Evolutionary conservation across 164 flowering plant species (phyloP), one percentile per base, ranked within the genome.

Genomic region (Magnolia changhungtana): DNA sequence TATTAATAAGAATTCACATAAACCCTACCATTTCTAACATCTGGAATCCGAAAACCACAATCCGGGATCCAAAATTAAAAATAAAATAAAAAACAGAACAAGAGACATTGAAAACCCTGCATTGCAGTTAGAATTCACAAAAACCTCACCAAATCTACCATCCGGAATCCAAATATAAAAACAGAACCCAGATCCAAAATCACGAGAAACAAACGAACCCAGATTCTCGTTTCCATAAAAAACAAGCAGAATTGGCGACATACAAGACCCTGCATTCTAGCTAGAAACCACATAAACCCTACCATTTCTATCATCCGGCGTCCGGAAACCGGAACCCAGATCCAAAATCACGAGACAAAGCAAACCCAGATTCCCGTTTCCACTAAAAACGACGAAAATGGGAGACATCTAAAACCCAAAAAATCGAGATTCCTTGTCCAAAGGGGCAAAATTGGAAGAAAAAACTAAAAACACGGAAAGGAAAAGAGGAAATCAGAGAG

Each of bases 311-410:
- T n/a, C 70, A 65, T 20, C 1, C 14, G 27, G 5, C 71, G 65
- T n/a, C 52, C 52, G 37, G 72, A 82, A 78, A 69, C 49, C 61
- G 50, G 76, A 76, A 74, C 83, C 83, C 81, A 79, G 19, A 50
- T 75, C 76, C 69, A 72, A 74, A 78, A 78, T 67, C 72, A 58
- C 23, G 6, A 67, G 49, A 55, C 51, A 8, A 66, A 37, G 23
- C 52, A 76, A 37, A 77, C 79, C 85, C 80, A 84, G 76, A 80
- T 81, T 81, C 11, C 67, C 72, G 78, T 79, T 81, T 78, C 50
- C n/a, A 14, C 16, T 6, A 71, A 69, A 67, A 67, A 55, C 21
- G 52, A 67, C 1, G 10, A 13, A 59, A 78, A 71, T 65, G 64
- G 64, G 13, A 59, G 55, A 64, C 74, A 77, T 76, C 77, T 29